Evolutionary conservation across 805 yeast genomes (phyloP).

Genomic region (Lipomyces anomalus): DNA sequence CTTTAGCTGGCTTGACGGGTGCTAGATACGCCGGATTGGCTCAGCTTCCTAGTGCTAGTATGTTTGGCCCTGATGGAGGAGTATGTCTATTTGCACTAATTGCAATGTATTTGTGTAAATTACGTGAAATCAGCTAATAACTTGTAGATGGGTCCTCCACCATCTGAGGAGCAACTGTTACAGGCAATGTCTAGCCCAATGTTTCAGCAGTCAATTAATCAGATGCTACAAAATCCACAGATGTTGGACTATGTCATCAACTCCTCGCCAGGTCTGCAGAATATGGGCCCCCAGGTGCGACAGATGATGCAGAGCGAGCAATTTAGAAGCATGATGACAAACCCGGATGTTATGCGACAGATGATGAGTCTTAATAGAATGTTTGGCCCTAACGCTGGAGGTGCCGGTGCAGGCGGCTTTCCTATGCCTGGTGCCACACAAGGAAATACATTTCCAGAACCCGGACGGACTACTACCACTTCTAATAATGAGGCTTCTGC

Average conservation of each 20-base stretch:
- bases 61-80: constrained; percentile 96
- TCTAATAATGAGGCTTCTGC: constrained; percentile 19
- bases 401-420: constrained; percentile 36
- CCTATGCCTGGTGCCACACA: constrained; percentile 47
- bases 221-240: constrained; percentile 79
- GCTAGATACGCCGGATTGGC: constrained; percentile 93
- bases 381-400: constrained; percentile 28
- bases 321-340: constrained; percentile 70
- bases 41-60: constrained; percentile 76
- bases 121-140: too few relatives aligned
- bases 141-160: constrained; percentile 58
- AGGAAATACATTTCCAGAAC: constrained; percentile 31
- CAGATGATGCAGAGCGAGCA: constrained; percentile 78
- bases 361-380: constrained; percentile 68
- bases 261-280: constrained; percentile 74
- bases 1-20: constrained; percentile 86
- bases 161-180: constrained; percentile 69
- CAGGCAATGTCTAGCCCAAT: constrained; percentile 75
- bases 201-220: constrained; percentile 75
- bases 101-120: too few relatives aligned
- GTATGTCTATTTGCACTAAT: constrained; percentile 8
- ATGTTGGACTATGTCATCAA: constrained; percentile 77
- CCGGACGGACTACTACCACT: constrained; percentile 30
- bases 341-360: constrained; percentile 79
- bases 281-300: constrained; percentile 83